These are phyloP conservation scores for Phyllosticta citriasiana DNA, from an alignment of 2,329 filamentous ascomycete genomes.

Conservation along the genomic window DNA sequence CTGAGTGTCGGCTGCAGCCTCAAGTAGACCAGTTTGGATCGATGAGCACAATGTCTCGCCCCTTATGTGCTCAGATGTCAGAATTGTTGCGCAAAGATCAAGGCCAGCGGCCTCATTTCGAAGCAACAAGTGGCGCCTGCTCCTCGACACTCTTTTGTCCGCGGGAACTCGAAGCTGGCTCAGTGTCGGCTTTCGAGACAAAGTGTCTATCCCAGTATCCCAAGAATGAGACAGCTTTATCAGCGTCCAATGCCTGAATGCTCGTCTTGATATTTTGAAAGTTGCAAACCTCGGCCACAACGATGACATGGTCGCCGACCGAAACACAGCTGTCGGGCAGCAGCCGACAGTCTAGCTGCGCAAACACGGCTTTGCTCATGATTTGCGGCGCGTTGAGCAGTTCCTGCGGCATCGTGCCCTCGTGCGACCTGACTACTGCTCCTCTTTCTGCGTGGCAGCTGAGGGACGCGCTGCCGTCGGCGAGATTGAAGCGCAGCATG, in stretches of 20 bases:
- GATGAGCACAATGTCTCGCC: too few species aligned
- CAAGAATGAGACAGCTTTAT: background rate
- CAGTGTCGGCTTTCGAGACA: background rate
- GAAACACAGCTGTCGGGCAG: constrained; percentile 26
- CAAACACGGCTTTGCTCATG: constrained; percentile 3
- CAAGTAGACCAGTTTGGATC: too few species aligned
- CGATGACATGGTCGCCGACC: constrained; percentile 39
- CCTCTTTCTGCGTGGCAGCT: background rate
- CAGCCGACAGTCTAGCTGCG: constrained; percentile 25
- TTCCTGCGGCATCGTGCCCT: background rate
- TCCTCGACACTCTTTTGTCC: background rate
- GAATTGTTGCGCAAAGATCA: background rate
- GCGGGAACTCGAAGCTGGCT: background rate
- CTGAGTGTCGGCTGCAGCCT: too few species aligned
- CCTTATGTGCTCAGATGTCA: too few species aligned
- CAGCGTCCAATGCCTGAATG: background rate
- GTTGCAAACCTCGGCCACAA: constrained; percentile 32
- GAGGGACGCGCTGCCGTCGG: background rate
- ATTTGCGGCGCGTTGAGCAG: background rate
- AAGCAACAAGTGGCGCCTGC: background rate
- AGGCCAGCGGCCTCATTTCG: background rate
- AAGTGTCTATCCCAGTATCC: background rate
- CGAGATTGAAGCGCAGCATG: background rate
- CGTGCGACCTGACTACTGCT: background rate
- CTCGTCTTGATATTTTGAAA: background rate